These are phyloP conservation scores for Lentinula aciculospora DNA, from an alignment of 768 basidiomycete genomes.

Conservation along the genomic window DNA sequence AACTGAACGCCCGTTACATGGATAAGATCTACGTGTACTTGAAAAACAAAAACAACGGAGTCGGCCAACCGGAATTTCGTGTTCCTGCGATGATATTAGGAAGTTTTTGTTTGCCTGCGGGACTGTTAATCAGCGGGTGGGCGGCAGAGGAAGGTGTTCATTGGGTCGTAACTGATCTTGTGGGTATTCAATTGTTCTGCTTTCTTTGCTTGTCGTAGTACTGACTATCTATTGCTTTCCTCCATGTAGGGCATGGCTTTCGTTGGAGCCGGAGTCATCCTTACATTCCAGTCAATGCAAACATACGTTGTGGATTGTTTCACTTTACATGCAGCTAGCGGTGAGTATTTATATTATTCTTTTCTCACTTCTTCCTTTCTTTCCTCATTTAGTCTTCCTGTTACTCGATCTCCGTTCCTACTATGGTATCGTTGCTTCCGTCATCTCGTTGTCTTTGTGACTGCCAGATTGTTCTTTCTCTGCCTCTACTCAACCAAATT, in stretches of 20 bases:
- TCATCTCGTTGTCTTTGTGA: too few species aligned
- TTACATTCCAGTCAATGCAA: conserved; percentile 57
- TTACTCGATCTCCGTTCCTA: too few species aligned
- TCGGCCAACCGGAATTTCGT: conserved; percentile 44
- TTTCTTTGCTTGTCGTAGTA: background rate
- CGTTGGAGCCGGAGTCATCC: conserved; percentile 54
- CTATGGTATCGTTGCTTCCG: too few species aligned
- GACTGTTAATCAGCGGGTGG: conserved; percentile 71
- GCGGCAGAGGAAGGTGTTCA: conserved; percentile 46
- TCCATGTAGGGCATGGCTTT: conserved; percentile 40
- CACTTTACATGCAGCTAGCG: conserved; percentile 62
- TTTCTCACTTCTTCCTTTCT: background rate
- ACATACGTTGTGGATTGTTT: conserved; percentile 67
- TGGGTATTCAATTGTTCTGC: background rate
- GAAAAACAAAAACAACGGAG: conserved; percentile 25
- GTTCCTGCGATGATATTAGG: conserved; percentile 57
- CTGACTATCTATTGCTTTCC: background rate
- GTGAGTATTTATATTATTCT: conserved; percentile 23
- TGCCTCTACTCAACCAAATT: too few species aligned
- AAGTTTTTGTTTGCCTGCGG: conserved; percentile 55
- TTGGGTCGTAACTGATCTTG: conserved; percentile 68
- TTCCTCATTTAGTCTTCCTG: background rate
- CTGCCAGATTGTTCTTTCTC: too few species aligned
- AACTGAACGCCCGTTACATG: conserved; percentile 51
- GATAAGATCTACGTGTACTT: conserved; percentile 50